Evolutionary conservation across 306 rosid genomes (phyloP), one percentile per base, ranked within the genome.

Genomic region (Glycine latifolia): DNA sequence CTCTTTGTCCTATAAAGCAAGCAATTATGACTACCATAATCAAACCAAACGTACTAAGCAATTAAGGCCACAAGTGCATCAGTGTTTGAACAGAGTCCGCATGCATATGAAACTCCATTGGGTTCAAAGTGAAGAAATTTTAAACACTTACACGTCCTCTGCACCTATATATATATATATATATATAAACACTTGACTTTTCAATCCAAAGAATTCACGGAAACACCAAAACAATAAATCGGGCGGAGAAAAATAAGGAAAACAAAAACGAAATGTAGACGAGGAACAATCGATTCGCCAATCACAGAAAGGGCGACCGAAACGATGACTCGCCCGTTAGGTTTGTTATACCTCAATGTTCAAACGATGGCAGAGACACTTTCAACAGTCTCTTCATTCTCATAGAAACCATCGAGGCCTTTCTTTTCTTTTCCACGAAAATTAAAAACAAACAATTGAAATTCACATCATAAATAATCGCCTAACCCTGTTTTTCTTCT

Each of bases 251-350:
- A 1, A 67, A 4, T 35, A 5, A 26, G 10, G 2, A 5, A 12
- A 31, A 33, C 3, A 3, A 8, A 2, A 2, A 14, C 2, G 20
- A n/a, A 0, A 54, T 93, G 88, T 91, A 73, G 93, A 87, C 90
- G 91, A 90, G 94, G 75, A 91, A 91, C 92, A 91, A 93, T 91
- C 93, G 86, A 77, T 82, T 61, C 97, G 91, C 90, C 97, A 90
- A 91, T 20, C 35, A 15, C 17, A 46, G 0, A 68, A 50, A 84
- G 79, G 97, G 83, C 90, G 93, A 89, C 87, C 87, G 97, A 93
- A 93, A 93, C 92, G 97, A 93, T 93, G 89, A 85, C 97, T 91
- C 91, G 92, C 87, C 94, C 82, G 3, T 48, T 53, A 50, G 46
- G 67, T 8, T 88, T 70, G 80, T 12, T 91, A 39, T 93, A 62